Conservation (phyloP, 257 asterid genomes). For the Verbascum thapsus region DNA sequence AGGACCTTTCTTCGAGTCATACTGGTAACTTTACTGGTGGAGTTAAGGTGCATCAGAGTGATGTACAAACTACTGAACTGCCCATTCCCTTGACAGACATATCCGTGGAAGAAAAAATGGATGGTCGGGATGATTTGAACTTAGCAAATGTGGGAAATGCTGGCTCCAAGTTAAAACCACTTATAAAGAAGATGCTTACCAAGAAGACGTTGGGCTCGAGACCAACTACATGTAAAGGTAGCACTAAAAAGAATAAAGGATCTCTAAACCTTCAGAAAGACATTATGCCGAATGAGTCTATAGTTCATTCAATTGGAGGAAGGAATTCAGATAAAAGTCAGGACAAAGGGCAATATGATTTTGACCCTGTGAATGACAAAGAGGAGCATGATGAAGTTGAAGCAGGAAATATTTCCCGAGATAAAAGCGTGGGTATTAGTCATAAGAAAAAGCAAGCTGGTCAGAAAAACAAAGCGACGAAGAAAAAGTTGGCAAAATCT, state of each 20-base stretch:
- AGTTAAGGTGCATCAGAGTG: constrained; percentile 33
- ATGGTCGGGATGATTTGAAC: constrained; percentile 32
- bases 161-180: constrained; percentile 39
- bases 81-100: constrained; percentile 31
- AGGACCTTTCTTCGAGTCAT: constrained; percentile 28
- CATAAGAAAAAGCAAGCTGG: constrained; percentile 32
- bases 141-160: constrained; percentile 35
- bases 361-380: constrained; percentile 20
- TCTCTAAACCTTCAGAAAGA: constrained; percentile 40
- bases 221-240: constrained; percentile 43
- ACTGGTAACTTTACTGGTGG: constrained; percentile 34
- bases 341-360: constrained; percentile 31
- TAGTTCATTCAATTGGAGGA: constrained; percentile 29
- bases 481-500: constrained; percentile 33
- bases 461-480: constrained; percentile 9
- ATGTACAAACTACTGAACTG: constrained; percentile 33
- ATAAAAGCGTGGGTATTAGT: constrained; percentile 21
- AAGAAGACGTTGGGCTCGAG: constrained; percentile 60
- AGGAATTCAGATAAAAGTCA: constrained; percentile 19
- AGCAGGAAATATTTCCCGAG: constrained; percentile 26
- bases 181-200: constrained; percentile 44
- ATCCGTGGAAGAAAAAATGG: constrained; percentile 29
- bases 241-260: constrained; percentile 45
- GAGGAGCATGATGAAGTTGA: constrained; percentile 32
- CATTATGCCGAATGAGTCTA: constrained; percentile 26